phyloP scores from a whole-genome alignment of 306 rosid species.

The Pyrus betulifolia region DNA sequence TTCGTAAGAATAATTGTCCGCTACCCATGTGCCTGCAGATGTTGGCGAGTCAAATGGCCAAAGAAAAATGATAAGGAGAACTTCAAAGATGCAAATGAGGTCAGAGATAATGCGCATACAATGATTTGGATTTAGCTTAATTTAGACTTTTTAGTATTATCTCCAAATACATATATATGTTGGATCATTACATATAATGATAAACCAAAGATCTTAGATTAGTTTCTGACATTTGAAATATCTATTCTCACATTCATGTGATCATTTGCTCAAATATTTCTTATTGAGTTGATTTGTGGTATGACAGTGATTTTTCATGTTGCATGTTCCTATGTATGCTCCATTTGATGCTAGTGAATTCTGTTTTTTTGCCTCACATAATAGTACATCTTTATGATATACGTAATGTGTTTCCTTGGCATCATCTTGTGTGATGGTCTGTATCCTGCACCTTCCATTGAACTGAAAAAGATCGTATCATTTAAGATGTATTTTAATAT shows the following conservation, averaged over 20 bases:
- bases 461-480: neutral
- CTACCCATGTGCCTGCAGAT: slow-evolving; percentile 38
- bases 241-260: neutral
- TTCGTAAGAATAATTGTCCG: neutral
- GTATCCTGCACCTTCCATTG: neutral
- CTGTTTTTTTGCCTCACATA: neutral
- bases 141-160: neutral
- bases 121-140: neutral
- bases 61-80: slow-evolving; percentile 38
- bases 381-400: neutral
- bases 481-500: slow-evolving; percentile 11
- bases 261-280: neutral
- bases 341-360: neutral
- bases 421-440: neutral
- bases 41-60: slow-evolving; percentile 97
- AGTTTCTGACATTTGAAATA: neutral
- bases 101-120: slow-evolving; percentile 6
- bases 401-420: neutral
- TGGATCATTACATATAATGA: neutral
- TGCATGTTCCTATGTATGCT: neutral
- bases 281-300: neutral
- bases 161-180: neutral
- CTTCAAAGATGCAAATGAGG: slow-evolving; percentile 99
- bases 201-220: neutral
- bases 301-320: neutral